Percentiles rank a stretch among this genome's conserved stretches.
Conservation (phyloP, 345 rosid species). For the Xanthoceras sorbifolium region DNA sequence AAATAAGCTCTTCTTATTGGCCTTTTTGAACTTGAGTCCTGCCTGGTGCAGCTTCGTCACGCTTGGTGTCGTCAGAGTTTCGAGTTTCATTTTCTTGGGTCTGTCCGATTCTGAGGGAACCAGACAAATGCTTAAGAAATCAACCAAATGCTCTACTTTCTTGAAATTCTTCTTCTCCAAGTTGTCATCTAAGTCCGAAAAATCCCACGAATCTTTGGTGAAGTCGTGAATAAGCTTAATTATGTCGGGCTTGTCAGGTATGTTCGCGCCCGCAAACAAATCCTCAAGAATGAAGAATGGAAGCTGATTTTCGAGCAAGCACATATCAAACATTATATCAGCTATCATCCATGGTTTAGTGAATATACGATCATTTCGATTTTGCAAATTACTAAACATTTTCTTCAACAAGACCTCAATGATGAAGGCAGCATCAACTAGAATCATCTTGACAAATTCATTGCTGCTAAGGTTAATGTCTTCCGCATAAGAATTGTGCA, state of each 20-base stretch:
- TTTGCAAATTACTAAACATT: neutral
- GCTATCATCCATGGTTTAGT: neutral
- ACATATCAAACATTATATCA: slow-evolving; percentile 1
- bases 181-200: neutral
- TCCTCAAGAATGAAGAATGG: slow-evolving; percentile 34
- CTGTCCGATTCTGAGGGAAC: neutral
- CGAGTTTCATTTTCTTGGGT: neutral
- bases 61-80: neutral
- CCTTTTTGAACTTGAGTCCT: slow-evolving; percentile 19
- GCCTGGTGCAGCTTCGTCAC: slow-evolving; percentile 22
- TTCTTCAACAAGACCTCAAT: slow-evolving; percentile 3
- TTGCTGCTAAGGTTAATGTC: neutral
- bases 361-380: neutral
- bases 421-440: slow-evolving; percentile 23
- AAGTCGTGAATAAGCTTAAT: neutral
- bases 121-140: slow-evolving; percentile 1
- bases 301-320: slow-evolving; percentile 35
- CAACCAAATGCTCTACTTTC: neutral
- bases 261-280: slow-evolving; percentile 6
- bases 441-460: slow-evolving; percentile 15
- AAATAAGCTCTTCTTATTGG: slow-evolving; percentile 7
- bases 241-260: neutral
- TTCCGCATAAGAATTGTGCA: slow-evolving; percentile 15
- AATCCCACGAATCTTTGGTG: neutral
- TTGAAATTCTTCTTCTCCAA: neutral